Evolutionary conservation across 805 yeast species (phyloP).

Genomic region (Scheffersomyces lignosus): DNA sequence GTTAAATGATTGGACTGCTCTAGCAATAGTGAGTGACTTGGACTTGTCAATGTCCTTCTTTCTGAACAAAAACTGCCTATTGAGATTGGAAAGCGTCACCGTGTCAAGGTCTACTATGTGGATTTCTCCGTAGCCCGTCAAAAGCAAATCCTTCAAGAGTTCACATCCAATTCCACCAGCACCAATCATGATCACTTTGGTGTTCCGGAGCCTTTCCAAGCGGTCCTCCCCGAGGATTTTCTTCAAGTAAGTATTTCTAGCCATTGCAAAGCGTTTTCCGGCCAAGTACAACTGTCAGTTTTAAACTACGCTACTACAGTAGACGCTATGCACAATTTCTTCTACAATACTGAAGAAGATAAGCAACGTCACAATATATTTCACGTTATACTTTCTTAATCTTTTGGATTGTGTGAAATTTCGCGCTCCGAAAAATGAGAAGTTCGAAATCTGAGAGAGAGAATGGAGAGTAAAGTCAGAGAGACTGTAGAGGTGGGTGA

Average conservation of each 20-base stretch:
- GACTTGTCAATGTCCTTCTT: constrained; percentile 87
- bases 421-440: too few species aligned
- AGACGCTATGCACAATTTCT: too few species aligned
- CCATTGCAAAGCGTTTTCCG: constrained; percentile 18
- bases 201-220: constrained; percentile 23
- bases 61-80: constrained; percentile 89
- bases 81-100: constrained; percentile 86
- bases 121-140: constrained; percentile 82
- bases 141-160: constrained; percentile 72
- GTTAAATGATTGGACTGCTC: constrained; percentile 75
- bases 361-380: too few species aligned
- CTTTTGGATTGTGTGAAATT: too few species aligned
- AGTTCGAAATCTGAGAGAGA: too few species aligned
- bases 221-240: constrained; percentile 45
- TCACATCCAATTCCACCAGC: constrained; percentile 99
- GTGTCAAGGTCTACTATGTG: constrained; percentile 96
- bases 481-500: too few species aligned
- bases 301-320: too few species aligned
- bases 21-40: constrained; percentile 80
- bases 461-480: too few species aligned
- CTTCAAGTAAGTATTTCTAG: constrained; percentile 42
- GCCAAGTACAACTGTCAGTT: too few species aligned
- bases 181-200: constrained; percentile 80
- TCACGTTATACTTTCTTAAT: too few species aligned
- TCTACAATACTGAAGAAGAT: too few species aligned